Base-by-base conservation (phyloP, 495 filamentous ascomycete genomes). In the Cladorrhinum samala region DNA sequence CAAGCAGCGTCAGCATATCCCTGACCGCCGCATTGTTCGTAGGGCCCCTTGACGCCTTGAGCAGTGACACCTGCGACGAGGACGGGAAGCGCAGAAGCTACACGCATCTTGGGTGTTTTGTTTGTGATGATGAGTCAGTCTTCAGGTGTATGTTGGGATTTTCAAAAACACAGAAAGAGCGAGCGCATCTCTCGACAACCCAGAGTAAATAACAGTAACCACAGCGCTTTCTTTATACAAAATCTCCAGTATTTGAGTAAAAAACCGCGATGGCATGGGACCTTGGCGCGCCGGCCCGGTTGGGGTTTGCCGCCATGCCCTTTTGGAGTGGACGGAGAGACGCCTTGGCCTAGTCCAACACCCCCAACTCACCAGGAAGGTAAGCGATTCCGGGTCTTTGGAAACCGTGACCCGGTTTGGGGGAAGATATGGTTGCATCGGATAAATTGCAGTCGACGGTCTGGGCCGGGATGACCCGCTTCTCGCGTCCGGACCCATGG, bases 41-140 rank as follows among this genome's bases (percentile, higher is more conserved):
- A 60, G 7, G 59, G 42, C 3, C 51, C 36, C 17, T 65, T 61
- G 2, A 54, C 58, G 33, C 67, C 59, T 33, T 62, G 53, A 36
- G 56, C 59, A n/a, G 46, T 23, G 16, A 24, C 59, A 1, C 50
- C 53, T 2, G 53, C 56, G 4, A 47, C 57, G 23, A 54, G 30
- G 6, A 59, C 8, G 40, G 50, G 53, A 42, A 62, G n/a, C 1
- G 49, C 23, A 38, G 44, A 40, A 38, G 55, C 8, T 2, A 46
- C 48, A 36, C 59, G 56, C 56, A 62, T 59, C 9, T 46, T 59
- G 5, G n/a, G n/a, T n/a, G n/a, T n/a, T n/a, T n/a, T n/a, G n/a
- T n/a, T n/a, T n/a, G n/a, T n/a, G n/a, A n/a, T n/a, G n/a, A n/a
- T n/a, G n/a, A n/a, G n/a, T n/a, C n/a, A n/a, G n/a, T n/a, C n/a